Evolutionary conservation across 2,329 filamentous ascomycete species (phyloP).

Genomic region (Cladosporium sp.): DNA sequence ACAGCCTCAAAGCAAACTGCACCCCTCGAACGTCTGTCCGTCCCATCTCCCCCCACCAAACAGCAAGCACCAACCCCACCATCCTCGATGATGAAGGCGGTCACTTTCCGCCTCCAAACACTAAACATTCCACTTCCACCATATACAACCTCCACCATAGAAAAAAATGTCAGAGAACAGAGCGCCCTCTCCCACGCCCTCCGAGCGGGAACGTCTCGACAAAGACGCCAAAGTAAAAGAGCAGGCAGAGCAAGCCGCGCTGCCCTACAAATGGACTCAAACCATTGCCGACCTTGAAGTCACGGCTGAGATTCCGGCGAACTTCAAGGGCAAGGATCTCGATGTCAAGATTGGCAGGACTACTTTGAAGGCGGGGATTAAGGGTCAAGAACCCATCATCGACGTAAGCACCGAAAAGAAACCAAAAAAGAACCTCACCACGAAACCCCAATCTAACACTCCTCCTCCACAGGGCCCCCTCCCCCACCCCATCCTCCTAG

Average conservation of each 20-base stretch:
- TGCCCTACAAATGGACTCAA: constrained; percentile 97
- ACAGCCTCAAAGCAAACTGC: no score
- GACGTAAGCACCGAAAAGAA: no score
- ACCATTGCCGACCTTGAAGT: constrained; percentile 85
- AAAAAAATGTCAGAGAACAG: constrained; percentile 17
- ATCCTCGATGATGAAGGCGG: no score
- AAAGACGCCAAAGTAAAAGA: constrained; percentile 64
- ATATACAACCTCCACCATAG: background rate
- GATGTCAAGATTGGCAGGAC: constrained; percentile 77
- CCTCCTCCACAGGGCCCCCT: constrained; percentile 67
- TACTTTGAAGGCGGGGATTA: constrained; percentile 73
- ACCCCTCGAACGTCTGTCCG: no score
- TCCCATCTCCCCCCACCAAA: background rate
- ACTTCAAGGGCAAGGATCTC: constrained; percentile 78
- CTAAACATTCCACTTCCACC: background rate
- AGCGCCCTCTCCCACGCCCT: constrained; percentile 44
- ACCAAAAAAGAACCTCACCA: no score
- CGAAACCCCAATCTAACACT: no score
- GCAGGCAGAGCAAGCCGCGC: constrained; percentile 76
- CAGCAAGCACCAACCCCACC: no score
- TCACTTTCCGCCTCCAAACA: constrained; percentile 4
- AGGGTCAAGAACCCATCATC: constrained; percentile 81
- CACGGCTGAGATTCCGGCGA: constrained; percentile 70
- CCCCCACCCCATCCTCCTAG: constrained; percentile 69
- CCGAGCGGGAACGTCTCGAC: constrained; percentile 52